A percentile compares a stretch with the other conserved stretches of the same genome.
Evolutionary conservation across 2,329 filamentous ascomycete genomes (phyloP).

Genomic region (Talaromyces sp.): DNA sequence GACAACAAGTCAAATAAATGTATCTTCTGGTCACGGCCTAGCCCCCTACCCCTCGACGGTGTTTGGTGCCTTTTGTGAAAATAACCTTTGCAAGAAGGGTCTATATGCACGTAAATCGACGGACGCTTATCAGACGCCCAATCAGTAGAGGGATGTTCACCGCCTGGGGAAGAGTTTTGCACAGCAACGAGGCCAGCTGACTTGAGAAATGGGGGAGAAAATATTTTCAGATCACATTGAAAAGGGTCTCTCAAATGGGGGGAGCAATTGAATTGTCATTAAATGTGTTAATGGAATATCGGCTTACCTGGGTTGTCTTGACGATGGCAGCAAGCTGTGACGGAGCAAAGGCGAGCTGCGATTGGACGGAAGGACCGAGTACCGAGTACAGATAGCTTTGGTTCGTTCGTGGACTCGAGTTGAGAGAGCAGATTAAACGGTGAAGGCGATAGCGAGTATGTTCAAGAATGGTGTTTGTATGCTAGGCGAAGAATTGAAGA

Average conservation of each 20-base stretch:
- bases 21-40: neutral
- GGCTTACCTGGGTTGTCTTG: slow-evolving; percentile 1
- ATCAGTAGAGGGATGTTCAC: slow-evolving; percentile 14
- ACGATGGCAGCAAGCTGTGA: neutral
- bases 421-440: neutral
- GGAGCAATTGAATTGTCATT: neutral
- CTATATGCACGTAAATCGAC: slow-evolving; percentile 7
- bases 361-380: slow-evolving; percentile 16
- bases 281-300: neutral
- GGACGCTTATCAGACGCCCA: slow-evolving; percentile 18
- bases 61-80: neutral
- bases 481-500: neutral
- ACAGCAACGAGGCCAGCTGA: slow-evolving; percentile 15
- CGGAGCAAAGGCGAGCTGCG: neutral
- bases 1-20: neutral
- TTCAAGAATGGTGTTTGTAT: neutral
- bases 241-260: neutral
- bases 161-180: slow-evolving; percentile 18
- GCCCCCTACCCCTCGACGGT: slow-evolving; percentile 3
- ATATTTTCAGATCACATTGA: neutral
- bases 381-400: neutral
- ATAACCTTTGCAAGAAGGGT: slow-evolving; percentile 7
- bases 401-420: neutral
- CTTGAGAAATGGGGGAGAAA: neutral
- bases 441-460: neutral